Evolutionary conservation across 257 asterid genomes (phyloP).

Genomic region (Thymus quinquecostatus): DNA sequence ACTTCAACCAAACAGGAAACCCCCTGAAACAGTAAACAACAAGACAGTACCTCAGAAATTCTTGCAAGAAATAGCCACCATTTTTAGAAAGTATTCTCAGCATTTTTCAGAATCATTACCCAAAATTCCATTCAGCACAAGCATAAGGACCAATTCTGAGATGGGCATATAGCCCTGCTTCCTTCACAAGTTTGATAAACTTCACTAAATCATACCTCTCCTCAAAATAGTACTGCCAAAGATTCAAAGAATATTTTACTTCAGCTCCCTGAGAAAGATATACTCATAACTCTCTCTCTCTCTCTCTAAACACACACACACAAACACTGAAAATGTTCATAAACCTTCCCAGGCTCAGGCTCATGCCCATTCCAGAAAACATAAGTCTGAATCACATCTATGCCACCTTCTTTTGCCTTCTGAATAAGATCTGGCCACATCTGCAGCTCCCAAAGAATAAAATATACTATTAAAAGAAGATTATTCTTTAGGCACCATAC

Average conservation of each 20-base stretch:
- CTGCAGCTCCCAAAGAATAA: slow-evolving; percentile 45
- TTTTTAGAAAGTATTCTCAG: slow-evolving; percentile 12
- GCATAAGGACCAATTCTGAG: slow-evolving; percentile 98
- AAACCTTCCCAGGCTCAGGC: slow-evolving; percentile 90
- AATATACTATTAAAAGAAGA: neutral
- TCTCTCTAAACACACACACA: neutral
- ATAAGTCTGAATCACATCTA: slow-evolving; percentile 95
- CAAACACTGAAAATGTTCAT: slow-evolving; percentile 18
- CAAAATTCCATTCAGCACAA: slow-evolving; percentile 99
- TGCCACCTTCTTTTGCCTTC: slow-evolving; percentile 95
- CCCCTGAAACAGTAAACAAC: slow-evolving; percentile 48
- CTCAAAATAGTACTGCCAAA: slow-evolving; percentile 82
- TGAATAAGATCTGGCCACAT: slow-evolving; percentile 99
- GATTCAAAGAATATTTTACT: neutral
- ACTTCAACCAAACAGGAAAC: slow-evolving; percentile 84
- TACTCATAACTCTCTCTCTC: neutral
- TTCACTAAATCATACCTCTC: slow-evolving; percentile 91
- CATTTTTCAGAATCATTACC: slow-evolving; percentile 52
- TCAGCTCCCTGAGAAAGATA: slow-evolving; percentile 11
- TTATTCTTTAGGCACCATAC: neutral
- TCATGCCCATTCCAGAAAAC: slow-evolving; percentile 99
- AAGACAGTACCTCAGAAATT: slow-evolving; percentile 20
- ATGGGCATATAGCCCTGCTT: slow-evolving; percentile 85
- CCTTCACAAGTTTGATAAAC: slow-evolving; percentile 80
- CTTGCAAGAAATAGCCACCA: slow-evolving; percentile 12